Conservation (phyloP, 352 stramenopile species). For the Globisporangium ultimum region DNA sequence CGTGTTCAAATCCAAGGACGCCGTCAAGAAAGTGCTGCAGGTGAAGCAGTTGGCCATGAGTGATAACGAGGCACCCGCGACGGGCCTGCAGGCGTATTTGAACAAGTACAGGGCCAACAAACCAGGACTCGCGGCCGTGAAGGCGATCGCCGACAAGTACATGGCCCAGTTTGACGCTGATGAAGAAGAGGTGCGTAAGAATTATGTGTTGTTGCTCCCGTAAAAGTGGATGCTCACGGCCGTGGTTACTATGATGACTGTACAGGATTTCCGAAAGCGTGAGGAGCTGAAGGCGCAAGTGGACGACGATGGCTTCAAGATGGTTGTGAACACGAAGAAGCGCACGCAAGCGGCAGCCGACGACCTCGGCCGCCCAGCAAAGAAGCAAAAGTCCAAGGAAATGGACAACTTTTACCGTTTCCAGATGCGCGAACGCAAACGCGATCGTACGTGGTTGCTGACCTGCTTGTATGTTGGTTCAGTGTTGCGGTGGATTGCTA, state of each 20-base stretch:
- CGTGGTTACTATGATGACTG: not conserved
- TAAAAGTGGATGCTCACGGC: too few species aligned
- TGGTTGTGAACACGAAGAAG: conserved; percentile 81
- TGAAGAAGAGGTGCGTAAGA: conserved; percentile 46
- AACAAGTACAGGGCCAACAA: conserved; percentile 67
- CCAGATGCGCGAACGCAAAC: conserved; percentile 84
- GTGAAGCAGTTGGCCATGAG: conserved; percentile 26
- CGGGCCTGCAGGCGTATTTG: conserved; percentile 33
- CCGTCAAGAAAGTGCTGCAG: conserved; percentile 53
- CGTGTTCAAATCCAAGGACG: conserved; percentile 68
- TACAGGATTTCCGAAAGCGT: conserved; percentile 42
- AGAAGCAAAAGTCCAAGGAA: conserved; percentile 86
- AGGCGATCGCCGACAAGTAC: conserved; percentile 65
- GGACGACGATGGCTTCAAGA: conserved; percentile 83
- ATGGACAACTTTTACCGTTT: conserved; percentile 84
- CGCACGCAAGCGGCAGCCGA: conserved; percentile 43
- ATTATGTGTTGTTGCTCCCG: not conserved
- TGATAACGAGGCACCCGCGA: not conserved
- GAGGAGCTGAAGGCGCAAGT: conserved; percentile 79
- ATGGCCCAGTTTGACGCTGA: conserved; percentile 75
- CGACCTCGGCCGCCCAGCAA: conserved; percentile 46
- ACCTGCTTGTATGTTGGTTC: not conserved
- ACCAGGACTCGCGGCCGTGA: conserved; percentile 57
- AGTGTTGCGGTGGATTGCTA: too few species aligned
- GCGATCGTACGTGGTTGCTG: conserved; percentile 55